Base-by-base conservation (phyloP, 23 red algal species). In the Gracilariopsis chorda region DNA sequence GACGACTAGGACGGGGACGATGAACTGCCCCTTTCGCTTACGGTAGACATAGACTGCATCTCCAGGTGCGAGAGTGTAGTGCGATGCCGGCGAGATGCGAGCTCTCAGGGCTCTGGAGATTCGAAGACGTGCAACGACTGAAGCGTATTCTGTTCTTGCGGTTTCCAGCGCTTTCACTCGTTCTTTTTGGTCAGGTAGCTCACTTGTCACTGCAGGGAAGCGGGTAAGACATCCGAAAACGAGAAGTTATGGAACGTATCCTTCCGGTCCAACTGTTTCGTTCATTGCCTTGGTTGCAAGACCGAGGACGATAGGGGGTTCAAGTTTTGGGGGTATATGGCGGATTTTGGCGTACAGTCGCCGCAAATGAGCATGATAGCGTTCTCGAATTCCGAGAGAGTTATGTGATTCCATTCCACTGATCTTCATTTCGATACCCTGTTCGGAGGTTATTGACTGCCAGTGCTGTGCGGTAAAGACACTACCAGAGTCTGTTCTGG, bases 341-440 rank as follows among this genome's bases (percentile, higher is more conserved):
- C n/a, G n/a, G 35, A 84, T 36, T 28, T 55, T 84, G 25, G n/a
- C 35, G 27, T 44, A 84, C 53, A 84, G 44, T 48, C 14, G n/a
- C 52, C 80, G 53, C 8, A 84, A 5, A 33, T 51, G 30, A 33
- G 49, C 56, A 68, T 84, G 52, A 42, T 84, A 84, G 8, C 34
- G 27, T 48, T 84, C 80, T 41, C 80, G 8, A 12, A 34, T n/a
- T 23, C 41, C 35, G 29, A 84, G 21, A 33, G 17, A 30, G 36
- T 84, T 84, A 43, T 84, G 4, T 44, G 40, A 27, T 19, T 43
- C 44, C 28, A 62, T 39, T 40, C 27, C 51, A 82, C 48, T 39
- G 10, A 60, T 29, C 20, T 49, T n/a, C 29, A 77, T 33, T 7
- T 48, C 42, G 39, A 77, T 77, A 39, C 35, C 70, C 9, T 24